Evolutionary conservation across 2,329 filamentous ascomycete genomes (phyloP), one percentile per base, ranked within the genome.

Genomic region (Diaporthe citrichinensis): DNA sequence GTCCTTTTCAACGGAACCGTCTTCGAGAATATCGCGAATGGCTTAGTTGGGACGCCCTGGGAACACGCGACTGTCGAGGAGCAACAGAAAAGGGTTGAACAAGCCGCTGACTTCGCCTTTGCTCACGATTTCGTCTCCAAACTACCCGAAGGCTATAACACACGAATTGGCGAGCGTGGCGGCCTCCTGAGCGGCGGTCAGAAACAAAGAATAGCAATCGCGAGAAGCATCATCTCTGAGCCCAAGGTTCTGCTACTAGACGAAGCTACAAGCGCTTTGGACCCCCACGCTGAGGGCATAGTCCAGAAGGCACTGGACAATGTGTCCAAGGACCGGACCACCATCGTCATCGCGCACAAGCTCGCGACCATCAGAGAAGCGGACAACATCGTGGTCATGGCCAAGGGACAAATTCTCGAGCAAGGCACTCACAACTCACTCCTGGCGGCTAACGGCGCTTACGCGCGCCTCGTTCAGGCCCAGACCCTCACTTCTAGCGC

Each of bases 101-200:
- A 90, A 51, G 93, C 93, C 4, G 94, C 92, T 77, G 85, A 87
- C 55, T 91, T 94, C 80, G 90, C 93, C 0, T 94, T 92, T 83
- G 92, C 92, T 0, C 90, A 93, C 77, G 92, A 94, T 74, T 94
- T 93, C 78, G 92, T 95, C 74, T 86, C 88, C 41, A 88, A 88
- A 12, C 85, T 94, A 4, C 92, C 93, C 1, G 84, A 88, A 57
- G 87, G 91, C 0, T 75, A 96, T 80, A 88, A 92, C 1, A 95
- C 94, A 0, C 83, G 89, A 3, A 94, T 97, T 2, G 81, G 90
- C 0, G 76, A 92, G 78, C 86, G 88, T 12, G 92, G 90, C 1
- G 88, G 89, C 44, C 89, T 90, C 74, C 83, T 93, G 20, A 85
- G 91, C 0, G 82, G 81, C 2, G 95, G 95, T 0, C 95, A 98